Evolutionary conservation across 352 stramenopile species (phyloP), one percentile per base, ranked within the genome.

Genomic region (Phytophthora palmivora): DNA sequence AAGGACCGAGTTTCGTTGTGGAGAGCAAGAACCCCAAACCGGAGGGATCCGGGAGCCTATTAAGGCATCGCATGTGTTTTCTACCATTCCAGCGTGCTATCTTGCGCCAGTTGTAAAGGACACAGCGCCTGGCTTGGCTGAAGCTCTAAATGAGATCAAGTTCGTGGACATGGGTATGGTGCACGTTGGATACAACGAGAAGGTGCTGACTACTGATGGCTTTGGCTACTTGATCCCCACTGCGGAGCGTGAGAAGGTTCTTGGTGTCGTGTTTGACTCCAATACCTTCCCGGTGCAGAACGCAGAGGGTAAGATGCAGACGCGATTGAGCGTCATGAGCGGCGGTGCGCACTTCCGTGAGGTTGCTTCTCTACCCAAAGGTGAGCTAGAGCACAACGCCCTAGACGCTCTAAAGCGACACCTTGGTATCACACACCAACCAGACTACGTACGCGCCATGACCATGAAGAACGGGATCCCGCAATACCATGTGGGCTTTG

Each of bases 211-310:
- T 47, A 84, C 59, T 9, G 74, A 86, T n/a, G 89, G 89, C 33
- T 97, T 97, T 53, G 89, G 89, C 15, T 94, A 97, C 45, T 77
- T 97, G 39, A 76, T 97, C 15, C 89, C 89, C 4, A 84, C 73
- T 12, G 76, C 67, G 15, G 84, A 95, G 58, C 77, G 78, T 28
- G 70, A 96, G 54, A 76, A 78, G 21, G 72, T 96, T 21, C 76
- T 96, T 10, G 89, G 87, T 6, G 84, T 92, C 44, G 86, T 97
- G 16, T 97, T 90, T 63, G 89, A 97, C 79, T 95, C 86, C 41
- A 92, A 93, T 55, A 87, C 88, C 22, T 97, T 97, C 52, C 89
- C 89, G 0, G 72, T 76, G n/a, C 89, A 97, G 67, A 92, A 95
- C 51, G 43, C 33, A 2, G 36, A 61, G 14, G 34, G 70, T 11